These are phyloP conservation scores for Croton laevigatus DNA, from an alignment of 441 rosid genomes.

Conservation along the genomic window DNA sequence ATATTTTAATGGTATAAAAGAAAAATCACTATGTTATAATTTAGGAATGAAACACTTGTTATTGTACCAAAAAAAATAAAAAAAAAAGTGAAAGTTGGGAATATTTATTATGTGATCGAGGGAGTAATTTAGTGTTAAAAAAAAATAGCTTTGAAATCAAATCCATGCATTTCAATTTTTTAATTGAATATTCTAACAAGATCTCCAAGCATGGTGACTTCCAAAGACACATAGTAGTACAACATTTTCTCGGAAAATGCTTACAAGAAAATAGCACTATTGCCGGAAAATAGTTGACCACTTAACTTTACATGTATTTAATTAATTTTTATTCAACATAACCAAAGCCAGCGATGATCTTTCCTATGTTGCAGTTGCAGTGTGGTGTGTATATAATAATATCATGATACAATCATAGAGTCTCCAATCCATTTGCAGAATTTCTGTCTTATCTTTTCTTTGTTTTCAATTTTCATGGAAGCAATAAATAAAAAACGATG, in stretches of 20 bases:
- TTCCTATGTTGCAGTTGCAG: constrained; percentile 1
- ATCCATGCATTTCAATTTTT: too few relatives aligned
- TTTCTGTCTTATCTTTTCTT: background rate
- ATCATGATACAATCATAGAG: background rate
- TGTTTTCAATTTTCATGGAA: constrained; percentile 13
- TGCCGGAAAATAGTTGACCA: background rate
- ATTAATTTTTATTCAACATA: background rate
- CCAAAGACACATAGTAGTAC: background rate
- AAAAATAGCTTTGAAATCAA: too few relatives aligned
- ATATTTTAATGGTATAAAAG: too few relatives aligned
- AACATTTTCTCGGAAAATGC: background rate
- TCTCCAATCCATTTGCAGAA: background rate
- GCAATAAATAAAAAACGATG: background rate
- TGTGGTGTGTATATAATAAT: background rate
- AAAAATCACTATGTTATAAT: too few relatives aligned
- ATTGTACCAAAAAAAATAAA: too few relatives aligned
- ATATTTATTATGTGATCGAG: too few relatives aligned
- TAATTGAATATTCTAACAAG: background rate
- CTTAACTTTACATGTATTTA: background rate
- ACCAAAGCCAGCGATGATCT: background rate
- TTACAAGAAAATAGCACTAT: background rate
- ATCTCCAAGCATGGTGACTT: background rate
- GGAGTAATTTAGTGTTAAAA: too few relatives aligned
- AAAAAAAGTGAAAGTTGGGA: too few relatives aligned
- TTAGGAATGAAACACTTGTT: too few relatives aligned